Conservation (phyloP, 768 basidiomycete genomes). For the Suillus lakei region DNA sequence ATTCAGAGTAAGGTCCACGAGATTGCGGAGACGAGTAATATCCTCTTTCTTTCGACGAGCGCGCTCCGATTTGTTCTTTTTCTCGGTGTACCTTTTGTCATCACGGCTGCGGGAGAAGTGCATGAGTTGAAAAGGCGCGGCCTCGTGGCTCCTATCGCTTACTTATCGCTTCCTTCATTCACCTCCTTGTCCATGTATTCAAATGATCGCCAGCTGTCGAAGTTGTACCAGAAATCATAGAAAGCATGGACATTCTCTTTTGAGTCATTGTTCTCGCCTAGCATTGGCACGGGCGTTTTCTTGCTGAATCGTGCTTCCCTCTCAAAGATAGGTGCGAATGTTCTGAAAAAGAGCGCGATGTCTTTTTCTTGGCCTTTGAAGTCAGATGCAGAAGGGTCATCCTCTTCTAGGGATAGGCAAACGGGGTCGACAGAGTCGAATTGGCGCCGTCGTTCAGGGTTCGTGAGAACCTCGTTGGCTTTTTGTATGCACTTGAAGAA, state of each 20-base stretch:
- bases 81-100: slow-evolving; percentile 98
- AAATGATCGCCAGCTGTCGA: slow-evolving; percentile 97
- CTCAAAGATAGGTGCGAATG: slow-evolving; percentile 83
- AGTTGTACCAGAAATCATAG: slow-evolving; percentile 99
- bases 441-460: slow-evolving; percentile 87
- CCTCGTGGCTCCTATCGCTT: slow-evolving; percentile 29
- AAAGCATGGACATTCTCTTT: slow-evolving; percentile 89
- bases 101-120: slow-evolving; percentile 71
- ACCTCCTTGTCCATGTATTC: slow-evolving; percentile 99
- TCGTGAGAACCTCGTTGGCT: slow-evolving; percentile 91
- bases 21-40: slow-evolving; percentile 80
- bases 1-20: slow-evolving; percentile 86
- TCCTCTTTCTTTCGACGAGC: slow-evolving; percentile 97
- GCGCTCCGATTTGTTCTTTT: slow-evolving; percentile 99
- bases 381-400: slow-evolving; percentile 69
- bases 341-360: slow-evolving; percentile 68
- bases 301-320: slow-evolving; percentile 94
- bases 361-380: slow-evolving; percentile 57
- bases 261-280: slow-evolving; percentile 71
- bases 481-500: slow-evolving; percentile 99
- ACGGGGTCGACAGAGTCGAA: slow-evolving; percentile 95
- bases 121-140: not conserved
- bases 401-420: slow-evolving; percentile 74
- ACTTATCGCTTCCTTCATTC: slow-evolving; percentile 97
- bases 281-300: slow-evolving; percentile 77